Conservation (phyloP, 345 rosid species). For the Populus deltoides region DNA sequence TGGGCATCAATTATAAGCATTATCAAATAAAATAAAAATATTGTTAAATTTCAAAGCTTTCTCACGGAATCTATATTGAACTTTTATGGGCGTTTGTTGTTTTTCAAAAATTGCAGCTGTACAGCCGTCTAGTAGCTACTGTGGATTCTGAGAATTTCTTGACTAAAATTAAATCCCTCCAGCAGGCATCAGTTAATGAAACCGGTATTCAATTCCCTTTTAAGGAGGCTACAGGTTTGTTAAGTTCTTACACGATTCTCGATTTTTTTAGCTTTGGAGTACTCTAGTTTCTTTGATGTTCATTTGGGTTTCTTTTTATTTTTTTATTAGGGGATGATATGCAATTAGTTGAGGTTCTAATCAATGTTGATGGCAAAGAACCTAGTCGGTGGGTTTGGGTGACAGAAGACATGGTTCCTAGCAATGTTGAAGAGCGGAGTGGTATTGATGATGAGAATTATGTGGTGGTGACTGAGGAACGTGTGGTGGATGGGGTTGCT, state of each 20-base stretch:
- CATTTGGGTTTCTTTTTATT: not conserved
- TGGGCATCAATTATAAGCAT: not conserved
- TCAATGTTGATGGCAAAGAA: conserved; percentile 61
- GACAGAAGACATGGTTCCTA: conserved; percentile 79
- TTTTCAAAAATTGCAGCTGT: conserved; percentile 40
- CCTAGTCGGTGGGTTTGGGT: conserved; percentile 99
- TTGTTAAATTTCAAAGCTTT: not conserved
- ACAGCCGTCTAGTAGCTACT: conserved; percentile 54
- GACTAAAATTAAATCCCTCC: conserved; percentile 49
- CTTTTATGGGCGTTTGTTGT: not conserved
- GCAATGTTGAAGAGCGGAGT: conserved; percentile 69
- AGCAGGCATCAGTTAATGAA: conserved; percentile 45
- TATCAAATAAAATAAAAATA: not conserved
- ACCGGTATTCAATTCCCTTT: conserved; percentile 65
- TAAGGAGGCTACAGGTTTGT: conserved; percentile 75
- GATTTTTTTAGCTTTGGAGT: not conserved
- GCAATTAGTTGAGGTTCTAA: conserved; percentile 59
- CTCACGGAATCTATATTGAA: not conserved
- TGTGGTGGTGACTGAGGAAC: conserved; percentile 68
- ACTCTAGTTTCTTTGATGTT: not conserved
- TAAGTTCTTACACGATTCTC: not conserved
- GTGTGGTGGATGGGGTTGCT: conserved; percentile 86
- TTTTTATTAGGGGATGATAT: conserved; percentile 54
- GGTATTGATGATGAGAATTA: conserved; percentile 77
- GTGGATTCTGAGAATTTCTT: conserved; percentile 73